Percentiles rank a stretch among this genome's conserved stretches.
These are phyloP conservation scores for Suhomyces tanzawaensis DNA, from an alignment of 805 yeast species.

Conservation along the genomic window DNA sequence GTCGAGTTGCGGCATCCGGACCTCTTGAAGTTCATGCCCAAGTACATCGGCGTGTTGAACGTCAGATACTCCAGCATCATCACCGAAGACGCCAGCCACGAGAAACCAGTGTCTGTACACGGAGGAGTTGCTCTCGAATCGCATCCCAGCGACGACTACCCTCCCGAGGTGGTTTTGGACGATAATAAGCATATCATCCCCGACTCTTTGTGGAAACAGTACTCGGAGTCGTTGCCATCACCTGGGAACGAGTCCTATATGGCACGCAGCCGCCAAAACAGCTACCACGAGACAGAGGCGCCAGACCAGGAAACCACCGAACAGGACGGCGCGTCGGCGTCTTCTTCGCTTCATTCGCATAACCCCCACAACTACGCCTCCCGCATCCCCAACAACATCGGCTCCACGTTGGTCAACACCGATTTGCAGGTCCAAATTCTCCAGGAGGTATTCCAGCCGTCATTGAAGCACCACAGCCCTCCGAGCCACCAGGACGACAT, in stretches of 20 bases:
- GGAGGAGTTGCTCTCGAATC: background rate
- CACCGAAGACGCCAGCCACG: constrained; percentile 19
- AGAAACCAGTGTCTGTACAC: background rate
- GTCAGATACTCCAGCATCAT: constrained; percentile 70
- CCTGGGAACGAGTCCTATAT: constrained; percentile 11
- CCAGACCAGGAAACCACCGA: background rate
- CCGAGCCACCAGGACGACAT: constrained; percentile 41
- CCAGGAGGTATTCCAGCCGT: constrained; percentile 37
- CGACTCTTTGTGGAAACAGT: constrained; percentile 66
- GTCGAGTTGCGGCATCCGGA: constrained; percentile 78
- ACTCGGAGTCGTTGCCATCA: constrained; percentile 37
- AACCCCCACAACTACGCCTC: background rate
- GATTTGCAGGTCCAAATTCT: constrained; percentile 39
- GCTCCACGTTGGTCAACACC: constrained; percentile 36
- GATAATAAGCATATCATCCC: constrained; percentile 94
- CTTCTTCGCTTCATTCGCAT: constrained; percentile 3
- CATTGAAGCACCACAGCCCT: constrained; percentile 9
- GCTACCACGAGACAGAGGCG: constrained; percentile 1
- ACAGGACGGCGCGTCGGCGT: background rate
- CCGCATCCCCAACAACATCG: constrained; percentile 18
- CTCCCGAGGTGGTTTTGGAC: constrained; percentile 85
- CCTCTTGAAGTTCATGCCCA: constrained; percentile 82
- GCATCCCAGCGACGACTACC: constrained; percentile 13
- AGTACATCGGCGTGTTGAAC: constrained; percentile 89
- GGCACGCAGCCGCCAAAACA: constrained; percentile 6